These are phyloP conservation scores for Tausonia pullulans DNA, from an alignment of 1,284 basidiomycete genomes.

Conservation along the genomic window DNA sequence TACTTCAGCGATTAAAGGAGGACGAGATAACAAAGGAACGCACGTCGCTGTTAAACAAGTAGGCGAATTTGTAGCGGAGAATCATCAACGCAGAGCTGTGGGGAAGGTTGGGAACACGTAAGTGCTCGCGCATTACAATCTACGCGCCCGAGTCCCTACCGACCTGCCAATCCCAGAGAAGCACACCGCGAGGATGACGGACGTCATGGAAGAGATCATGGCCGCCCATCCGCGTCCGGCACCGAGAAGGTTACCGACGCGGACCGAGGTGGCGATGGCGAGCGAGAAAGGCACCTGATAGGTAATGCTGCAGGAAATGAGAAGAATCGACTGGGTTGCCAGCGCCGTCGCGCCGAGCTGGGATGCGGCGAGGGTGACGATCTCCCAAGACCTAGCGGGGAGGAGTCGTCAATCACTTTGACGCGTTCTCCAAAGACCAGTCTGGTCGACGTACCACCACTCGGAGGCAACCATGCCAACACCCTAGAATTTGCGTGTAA, in stretches of 20 bases:
- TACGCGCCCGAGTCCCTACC: background rate
- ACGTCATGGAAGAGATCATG: slow-evolving; percentile 43
- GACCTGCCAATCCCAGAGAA: background rate
- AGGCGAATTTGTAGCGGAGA: slow-evolving; percentile 63
- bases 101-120: background rate
- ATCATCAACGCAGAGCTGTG: slow-evolving; percentile 53
- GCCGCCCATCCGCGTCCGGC: slow-evolving; percentile 58
- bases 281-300: slow-evolving; percentile 78
- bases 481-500: slow-evolving; percentile 1
- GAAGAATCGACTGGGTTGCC: slow-evolving; percentile 41
- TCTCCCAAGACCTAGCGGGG: slow-evolving; percentile 3
- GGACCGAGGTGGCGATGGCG: slow-evolving; percentile 68
- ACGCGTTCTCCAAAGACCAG: slow-evolving; percentile 3
- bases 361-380: slow-evolving; percentile 32
- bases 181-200: background rate
- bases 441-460: slow-evolving; percentile 30
- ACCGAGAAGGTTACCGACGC: slow-evolving; percentile 73
- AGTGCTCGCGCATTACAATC: background rate
- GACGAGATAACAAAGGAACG: background rate
- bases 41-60: slow-evolving; percentile 71
- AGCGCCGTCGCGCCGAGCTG: slow-evolving; percentile 38
- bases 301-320: slow-evolving; percentile 54
- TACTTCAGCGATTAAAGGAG: background rate
- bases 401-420: too few species aligned
- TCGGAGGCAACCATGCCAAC: slow-evolving; percentile 35